Base-by-base conservation (phyloP, 1,284 basidiomycete genomes). In the Tilletia setariae region DNA sequence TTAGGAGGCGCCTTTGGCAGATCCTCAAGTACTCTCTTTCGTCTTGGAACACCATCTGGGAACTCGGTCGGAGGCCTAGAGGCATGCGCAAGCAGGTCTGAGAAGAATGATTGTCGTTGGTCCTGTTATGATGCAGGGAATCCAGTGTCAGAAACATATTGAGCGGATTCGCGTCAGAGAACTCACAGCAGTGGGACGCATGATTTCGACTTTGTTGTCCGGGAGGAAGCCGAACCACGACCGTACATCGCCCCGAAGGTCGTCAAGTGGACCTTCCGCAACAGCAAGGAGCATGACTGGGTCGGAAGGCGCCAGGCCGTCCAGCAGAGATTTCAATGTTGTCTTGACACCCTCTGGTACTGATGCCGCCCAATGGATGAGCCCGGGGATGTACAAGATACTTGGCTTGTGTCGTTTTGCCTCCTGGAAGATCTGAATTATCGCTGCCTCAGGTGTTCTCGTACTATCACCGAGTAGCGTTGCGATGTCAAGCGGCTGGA, bases 371-470 rank as follows among this genome's bases (percentile, higher is more conserved):
- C 95, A 98, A 7, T 90, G 88, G 0, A 89, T 82, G 1, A 98
- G 86, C 0, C 92, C 91, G 0, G 95, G 96, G 61, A 98, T 93
- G 83, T 94, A 98, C 63, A 98, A 87, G 51, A 98, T 90, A 0
- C 93, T 94, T 0, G 96, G 96, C 77, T 97, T 94, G 81, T 97
- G 93, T 35, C 96, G 89, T 82, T 97, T 98, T 0, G 96, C 96
- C 83, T 99, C 96, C 21, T 94, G 88, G 77, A 98, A 98, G n/a
- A 97, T 87, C 76, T 98, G 95, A 1, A 98, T 92, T 67, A 97
- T 90, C 1, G 91, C 90, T 0, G 95, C 91, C 84, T 99, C 96
- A 2, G 90, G 85, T 2, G 93, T 93, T 77, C 93, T 85, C 0
- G 92, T 90, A 0, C 94, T 92, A 83, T 98, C 95, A 63, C 92